A percentile compares a stretch with the other conserved stretches of the same genome.
These are phyloP conservation scores for Leccinum fallax DNA, from an alignment of 1,284 basidiomycete species.

Conservation along the genomic window DNA sequence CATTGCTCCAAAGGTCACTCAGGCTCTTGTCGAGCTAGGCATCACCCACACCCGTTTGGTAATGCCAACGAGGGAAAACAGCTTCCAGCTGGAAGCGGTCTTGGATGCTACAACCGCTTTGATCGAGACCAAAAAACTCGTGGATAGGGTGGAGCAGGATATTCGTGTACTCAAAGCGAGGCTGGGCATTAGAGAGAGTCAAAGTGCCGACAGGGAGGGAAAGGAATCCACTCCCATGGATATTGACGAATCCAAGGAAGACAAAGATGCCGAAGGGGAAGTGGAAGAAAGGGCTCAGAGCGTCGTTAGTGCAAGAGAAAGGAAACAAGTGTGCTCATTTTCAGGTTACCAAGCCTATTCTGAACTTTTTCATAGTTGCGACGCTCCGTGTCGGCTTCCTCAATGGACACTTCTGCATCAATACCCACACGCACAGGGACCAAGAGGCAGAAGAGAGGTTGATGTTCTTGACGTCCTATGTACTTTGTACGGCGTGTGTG, in stretches of 20 bases:
- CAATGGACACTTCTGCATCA: conserved; percentile 63
- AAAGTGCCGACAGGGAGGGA: conserved; percentile 39
- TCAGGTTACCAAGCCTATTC: conserved; percentile 1
- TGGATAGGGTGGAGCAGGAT: conserved; percentile 86
- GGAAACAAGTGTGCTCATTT: conserved; percentile 54
- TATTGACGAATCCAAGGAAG: conserved; percentile 43
- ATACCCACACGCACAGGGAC: conserved; percentile 49
- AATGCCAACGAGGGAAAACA: conserved; percentile 88
- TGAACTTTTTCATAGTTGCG: conserved; percentile 43
- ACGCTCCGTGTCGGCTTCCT: conserved; percentile 65
- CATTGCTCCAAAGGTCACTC: conserved; percentile 72
- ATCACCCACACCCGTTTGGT: conserved; percentile 76
- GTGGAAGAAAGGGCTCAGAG: conserved; percentile 66
- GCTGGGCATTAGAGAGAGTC: conserved; percentile 57
- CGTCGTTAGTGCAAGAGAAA: conserved; percentile 59
- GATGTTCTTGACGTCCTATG: conserved; percentile 14
- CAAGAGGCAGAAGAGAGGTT: conserved; percentile 61
- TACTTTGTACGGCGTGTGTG: conserved; percentile 8
- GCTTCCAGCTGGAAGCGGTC: conserved; percentile 71
- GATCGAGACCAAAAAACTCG: conserved; percentile 86
- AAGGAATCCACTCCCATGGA: conserved; percentile 37
- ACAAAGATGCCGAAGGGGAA: conserved; percentile 37
- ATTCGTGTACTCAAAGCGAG: conserved; percentile 70
- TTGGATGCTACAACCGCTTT: conserved; percentile 71
- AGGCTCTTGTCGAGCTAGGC: conserved; percentile 75